A percentile compares a stretch with the other conserved stretches of the same genome.
These are phyloP conservation scores for Melocanna baccifera DNA, from an alignment of 176 grass and related monocot species.

Conservation along the genomic window DNA sequence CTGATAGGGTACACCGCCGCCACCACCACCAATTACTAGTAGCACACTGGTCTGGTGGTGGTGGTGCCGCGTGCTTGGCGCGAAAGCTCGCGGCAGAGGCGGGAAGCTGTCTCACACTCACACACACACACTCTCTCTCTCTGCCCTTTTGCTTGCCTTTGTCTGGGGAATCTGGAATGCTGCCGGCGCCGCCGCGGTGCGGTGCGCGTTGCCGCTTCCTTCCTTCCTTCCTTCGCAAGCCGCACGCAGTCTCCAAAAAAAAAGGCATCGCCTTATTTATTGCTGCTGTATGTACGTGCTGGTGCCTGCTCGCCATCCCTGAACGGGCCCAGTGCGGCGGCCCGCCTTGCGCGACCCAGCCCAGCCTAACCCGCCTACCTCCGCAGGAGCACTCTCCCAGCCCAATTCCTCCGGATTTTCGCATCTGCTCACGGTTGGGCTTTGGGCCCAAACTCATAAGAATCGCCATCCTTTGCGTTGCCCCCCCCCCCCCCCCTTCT, in stretches of 20 bases:
- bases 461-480: background rate
- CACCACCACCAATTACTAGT: background rate
- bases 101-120: background rate
- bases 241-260: background rate
- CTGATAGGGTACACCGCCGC: background rate
- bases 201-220: conserved; percentile 24
- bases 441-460: background rate
- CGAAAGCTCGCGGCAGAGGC: background rate
- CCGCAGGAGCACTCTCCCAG: background rate
- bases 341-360: too few relatives aligned
- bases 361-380: background rate
- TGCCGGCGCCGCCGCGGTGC: background rate
- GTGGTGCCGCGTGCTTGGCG: background rate
- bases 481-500: too few relatives aligned
- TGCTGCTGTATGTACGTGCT: background rate
- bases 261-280: background rate
- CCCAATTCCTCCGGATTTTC: background rate
- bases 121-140: background rate
- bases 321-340: background rate
- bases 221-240: conserved; percentile 39
- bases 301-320: background rate
- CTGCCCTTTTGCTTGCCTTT: background rate
- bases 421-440: background rate
- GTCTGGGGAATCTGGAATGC: conserved; percentile 6
- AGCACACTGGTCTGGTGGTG: background rate